phyloP scores from a whole-genome alignment of 2,329 filamentous ascomycete genomes.

The Pseudocercospora vitis region DNA sequence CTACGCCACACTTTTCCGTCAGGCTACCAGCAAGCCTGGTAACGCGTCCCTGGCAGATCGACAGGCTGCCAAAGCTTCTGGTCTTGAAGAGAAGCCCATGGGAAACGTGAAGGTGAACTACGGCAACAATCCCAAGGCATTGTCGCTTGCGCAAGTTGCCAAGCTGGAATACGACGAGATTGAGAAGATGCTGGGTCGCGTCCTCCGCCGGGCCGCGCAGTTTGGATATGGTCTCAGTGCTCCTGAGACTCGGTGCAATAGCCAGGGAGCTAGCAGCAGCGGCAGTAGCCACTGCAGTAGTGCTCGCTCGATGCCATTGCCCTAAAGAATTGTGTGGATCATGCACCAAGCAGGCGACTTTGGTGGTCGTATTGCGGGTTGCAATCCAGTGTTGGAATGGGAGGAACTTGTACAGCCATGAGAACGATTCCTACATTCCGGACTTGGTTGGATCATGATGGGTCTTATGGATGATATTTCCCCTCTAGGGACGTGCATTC shows the following conservation, averaged over 20 bases:
- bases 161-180: slow-evolving; percentile 31
- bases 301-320: slow-evolving; percentile 2
- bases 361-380: too few species aligned
- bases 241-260: slow-evolving; percentile 4
- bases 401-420: too few species aligned
- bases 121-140: slow-evolving; percentile 16
- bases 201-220: slow-evolving; percentile 8
- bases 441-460: too few species aligned
- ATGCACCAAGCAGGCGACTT: too few species aligned
- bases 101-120: slow-evolving; percentile 34
- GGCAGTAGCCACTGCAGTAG: not conserved
- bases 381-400: too few species aligned
- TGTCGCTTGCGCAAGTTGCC: slow-evolving; percentile 30
- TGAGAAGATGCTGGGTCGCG: slow-evolving; percentile 25
- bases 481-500: not conserved
- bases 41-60: slow-evolving; percentile 21
- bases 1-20: slow-evolving; percentile 31
- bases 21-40: slow-evolving; percentile 19
- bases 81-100: slow-evolving; percentile 26
- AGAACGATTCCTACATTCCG: too few species aligned
- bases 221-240: slow-evolving; percentile 9
- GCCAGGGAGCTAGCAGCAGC: not conserved
- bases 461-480: too few species aligned
- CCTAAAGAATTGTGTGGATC: not conserved
- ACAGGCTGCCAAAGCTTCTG: slow-evolving; percentile 20